A percentile compares a stretch with the other conserved stretches of the same genome.
Conservation (phyloP, 1,284 basidiomycete species). For the Ceratobasidium theobromae region DNA sequence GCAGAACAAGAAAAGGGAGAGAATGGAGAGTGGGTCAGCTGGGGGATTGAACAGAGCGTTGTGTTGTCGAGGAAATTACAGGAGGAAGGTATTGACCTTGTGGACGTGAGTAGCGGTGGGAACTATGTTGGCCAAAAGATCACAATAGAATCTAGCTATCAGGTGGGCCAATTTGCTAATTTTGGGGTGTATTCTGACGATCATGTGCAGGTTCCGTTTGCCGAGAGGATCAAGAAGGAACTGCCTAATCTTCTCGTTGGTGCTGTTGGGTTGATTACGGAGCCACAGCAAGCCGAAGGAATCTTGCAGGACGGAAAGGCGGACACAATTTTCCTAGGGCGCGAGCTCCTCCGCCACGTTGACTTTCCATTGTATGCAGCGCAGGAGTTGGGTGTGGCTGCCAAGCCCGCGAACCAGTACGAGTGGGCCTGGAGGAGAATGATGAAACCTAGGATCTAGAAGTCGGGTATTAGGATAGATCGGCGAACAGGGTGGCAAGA, state of each 20-base stretch:
- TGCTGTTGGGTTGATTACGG: constrained; percentile 74
- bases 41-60: constrained; percentile 78
- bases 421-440: constrained; percentile 61
- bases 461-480: too few species aligned
- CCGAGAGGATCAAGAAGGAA: constrained; percentile 66
- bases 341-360: constrained; percentile 62
- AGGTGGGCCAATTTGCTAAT: neutral
- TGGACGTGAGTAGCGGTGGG: constrained; percentile 71
- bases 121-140: constrained; percentile 55
- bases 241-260: constrained; percentile 59
- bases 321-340: constrained; percentile 62
- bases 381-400: constrained; percentile 53
- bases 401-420: constrained; percentile 66
- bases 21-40: constrained; percentile 61
- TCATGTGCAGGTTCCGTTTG: constrained; percentile 60
- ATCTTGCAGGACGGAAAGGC: constrained; percentile 57
- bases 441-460: too few species aligned
- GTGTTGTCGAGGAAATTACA: constrained; percentile 58
- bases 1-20: constrained; percentile 63
- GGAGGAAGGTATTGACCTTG: constrained; percentile 66
- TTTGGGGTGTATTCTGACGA: neutral
- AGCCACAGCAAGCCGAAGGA: constrained; percentile 63
- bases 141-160: constrained; percentile 12
- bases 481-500: too few species aligned
- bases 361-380: constrained; percentile 53